Evolutionary conservation across 306 rosid genomes (phyloP).

Genomic region (Fragaria iinumae): DNA sequence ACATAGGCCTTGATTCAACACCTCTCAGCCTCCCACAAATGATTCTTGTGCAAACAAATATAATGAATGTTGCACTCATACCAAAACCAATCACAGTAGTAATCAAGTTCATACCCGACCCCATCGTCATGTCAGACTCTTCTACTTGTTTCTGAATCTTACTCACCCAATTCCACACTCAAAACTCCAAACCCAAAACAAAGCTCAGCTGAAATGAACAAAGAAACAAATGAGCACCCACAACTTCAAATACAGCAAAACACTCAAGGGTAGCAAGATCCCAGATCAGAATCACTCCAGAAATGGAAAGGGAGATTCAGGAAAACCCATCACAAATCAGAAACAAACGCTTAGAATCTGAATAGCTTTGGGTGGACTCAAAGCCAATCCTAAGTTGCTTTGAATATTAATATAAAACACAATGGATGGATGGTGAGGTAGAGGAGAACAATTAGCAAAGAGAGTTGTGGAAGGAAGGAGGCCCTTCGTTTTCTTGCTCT

Average conservation of each 20-base stretch:
- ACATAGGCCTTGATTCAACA: constrained; percentile 44
- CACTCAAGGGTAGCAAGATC: constrained; percentile 15
- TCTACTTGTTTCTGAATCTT: constrained; percentile 1
- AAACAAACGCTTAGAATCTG: constrained; percentile 38
- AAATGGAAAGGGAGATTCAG: constrained; percentile 24
- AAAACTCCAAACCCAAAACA: constrained; percentile 1
- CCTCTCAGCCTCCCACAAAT: constrained; percentile 78
- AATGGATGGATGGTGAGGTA: constrained; percentile 30
- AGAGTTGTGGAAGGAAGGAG: constrained; percentile 43
- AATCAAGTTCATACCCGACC: constrained; percentile 57
- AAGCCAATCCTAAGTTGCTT: constrained; percentile 12
- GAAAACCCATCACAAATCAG: constrained; percentile 9
- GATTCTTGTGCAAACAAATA: constrained; percentile 91
- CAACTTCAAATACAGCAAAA: constrained; percentile 17
- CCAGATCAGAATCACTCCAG: constrained; percentile 30
- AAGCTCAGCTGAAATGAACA: constrained; percentile 1
- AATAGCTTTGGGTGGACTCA: constrained; percentile 55
- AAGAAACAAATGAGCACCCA: constrained; percentile 26
- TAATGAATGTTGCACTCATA: constrained; percentile 90
- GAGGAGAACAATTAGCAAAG: constrained; percentile 33
- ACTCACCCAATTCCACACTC: constrained; percentile 22
- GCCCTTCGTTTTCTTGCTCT: constrained; percentile 30
- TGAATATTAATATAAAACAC: constrained; percentile 9
- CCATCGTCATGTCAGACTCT: constrained; percentile 34
- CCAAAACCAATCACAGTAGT: constrained; percentile 89